Percentiles rank a stretch among this genome's conserved stretches.
Conservation (phyloP, 176 grass and related monocot species). For the Carex kokanica region DNA sequence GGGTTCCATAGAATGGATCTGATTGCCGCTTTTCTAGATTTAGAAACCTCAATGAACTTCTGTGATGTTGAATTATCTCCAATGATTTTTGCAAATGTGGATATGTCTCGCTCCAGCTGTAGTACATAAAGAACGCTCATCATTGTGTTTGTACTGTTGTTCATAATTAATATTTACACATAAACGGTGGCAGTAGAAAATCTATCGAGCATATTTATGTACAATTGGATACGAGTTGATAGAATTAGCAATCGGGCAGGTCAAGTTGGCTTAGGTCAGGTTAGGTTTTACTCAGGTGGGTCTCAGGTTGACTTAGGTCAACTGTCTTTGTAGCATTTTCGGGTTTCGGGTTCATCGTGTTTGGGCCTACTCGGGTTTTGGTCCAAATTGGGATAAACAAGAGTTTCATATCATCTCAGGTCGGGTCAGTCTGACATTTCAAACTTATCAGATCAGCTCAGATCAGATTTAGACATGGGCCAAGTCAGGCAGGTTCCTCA, state of each 20-base stretch:
- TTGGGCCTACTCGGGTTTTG: not conserved
- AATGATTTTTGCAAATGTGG: constrained; percentile 51
- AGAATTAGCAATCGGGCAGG: not conserved
- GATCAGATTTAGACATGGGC: too few relatives aligned
- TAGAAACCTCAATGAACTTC: constrained; percentile 42
- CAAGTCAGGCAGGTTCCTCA: too few relatives aligned
- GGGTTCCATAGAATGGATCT: constrained; percentile 80
- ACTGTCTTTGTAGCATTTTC: not conserved
- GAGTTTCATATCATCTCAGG: not conserved
- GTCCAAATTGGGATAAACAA: not conserved
- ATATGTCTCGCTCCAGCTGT: constrained; percentile 80
- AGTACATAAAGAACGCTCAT: constrained; percentile 1
- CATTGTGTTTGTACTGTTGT: not conserved
- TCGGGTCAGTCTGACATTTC: not conserved
- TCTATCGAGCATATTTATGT: not conserved
- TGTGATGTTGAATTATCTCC: constrained; percentile 53
- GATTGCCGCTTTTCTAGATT: constrained; percentile 51
- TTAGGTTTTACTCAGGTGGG: not conserved
- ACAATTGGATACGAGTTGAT: not conserved
- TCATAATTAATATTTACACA: not conserved
- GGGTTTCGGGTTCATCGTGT: not conserved
- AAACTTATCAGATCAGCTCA: too few relatives aligned
- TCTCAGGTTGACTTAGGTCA: not conserved
- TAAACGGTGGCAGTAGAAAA: not conserved
- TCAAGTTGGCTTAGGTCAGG: not conserved